Evolutionary conservation across 179 eudicot species (phyloP), one percentile per base, ranked within the genome.

Genomic region (Silene coronaria): DNA sequence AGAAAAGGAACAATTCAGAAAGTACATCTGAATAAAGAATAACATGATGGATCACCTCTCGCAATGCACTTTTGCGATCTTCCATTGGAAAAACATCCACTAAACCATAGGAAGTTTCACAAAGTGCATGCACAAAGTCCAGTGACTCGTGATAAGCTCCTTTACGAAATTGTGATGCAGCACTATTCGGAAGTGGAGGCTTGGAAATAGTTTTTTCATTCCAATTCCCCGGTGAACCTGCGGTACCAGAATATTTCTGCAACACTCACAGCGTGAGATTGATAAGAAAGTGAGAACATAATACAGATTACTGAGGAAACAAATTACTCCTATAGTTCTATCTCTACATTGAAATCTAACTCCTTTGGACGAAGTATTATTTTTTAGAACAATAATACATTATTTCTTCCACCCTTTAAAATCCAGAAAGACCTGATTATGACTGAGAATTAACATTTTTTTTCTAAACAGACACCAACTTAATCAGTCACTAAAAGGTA

Each of bases 131-230:
- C 61, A 95, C 99, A 82, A 92, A 95, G 83, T 95, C 99, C 72
- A 95, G 85, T 22, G 99, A 95, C 82, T 89, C 91, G n/a, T 95
- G 97, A 82, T 95, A 95, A 68, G 96, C 88, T 79, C 97, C 99
- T 82, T 90, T 95, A 64, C 99, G 93, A 58, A 89, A 89, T 80
- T 89, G 91, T 38, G 97, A 81, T 64, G 84, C 85, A 69, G 85
- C 87, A 77, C 79, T 85, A 71, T 81, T 88, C 16, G 97, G 97
- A 60, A 92, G 92, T 32, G 99, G 99, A 77, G 99, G 97, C 88
- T 88, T 92, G 34, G 85, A 71, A 80, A 71, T 84, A 38, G 88
- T 72, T 45, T 86, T 93, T 58, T 89, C 93, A 77, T 80, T 86
- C 70, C 65, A 82, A 78, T 87, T 89, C 79, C 71, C 81, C 22